These are phyloP conservation scores for Coelastrella sp. DNA, from an alignment of 139 green algal species.

Conservation along the genomic window DNA sequence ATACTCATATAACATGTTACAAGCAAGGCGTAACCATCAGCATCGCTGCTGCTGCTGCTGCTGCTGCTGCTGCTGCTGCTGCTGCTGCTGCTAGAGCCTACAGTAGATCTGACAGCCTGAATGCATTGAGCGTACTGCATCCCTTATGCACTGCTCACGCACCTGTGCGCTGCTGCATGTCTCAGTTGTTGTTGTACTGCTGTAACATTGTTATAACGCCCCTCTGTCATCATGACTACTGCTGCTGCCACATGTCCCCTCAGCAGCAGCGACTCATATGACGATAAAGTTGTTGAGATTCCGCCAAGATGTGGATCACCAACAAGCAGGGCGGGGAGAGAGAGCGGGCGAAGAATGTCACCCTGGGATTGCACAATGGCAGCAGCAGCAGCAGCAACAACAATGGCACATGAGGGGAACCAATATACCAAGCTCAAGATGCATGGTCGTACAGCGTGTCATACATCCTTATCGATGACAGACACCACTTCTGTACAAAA, in stretches of 20 bases:
- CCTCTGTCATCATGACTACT: conserved; percentile 66
- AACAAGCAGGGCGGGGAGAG: conserved; percentile 91
- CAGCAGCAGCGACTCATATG: conserved; percentile 82
- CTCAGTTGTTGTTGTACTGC: conserved; percentile 14
- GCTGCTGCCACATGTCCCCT: conserved; percentile 84
- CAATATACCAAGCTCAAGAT: too few species aligned
- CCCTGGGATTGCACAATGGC: too few species aligned
- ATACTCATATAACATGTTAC: too few species aligned
- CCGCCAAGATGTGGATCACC: conserved; percentile 91
- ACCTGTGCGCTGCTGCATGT: conserved; percentile 44
- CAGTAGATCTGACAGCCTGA: too few species aligned
- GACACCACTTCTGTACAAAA: too few species aligned
- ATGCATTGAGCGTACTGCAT: too few species aligned
- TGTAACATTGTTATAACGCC: conserved; percentile 13
- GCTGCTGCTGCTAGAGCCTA: too few species aligned
- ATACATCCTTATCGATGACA: too few species aligned
- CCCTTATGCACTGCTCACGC: not conserved
- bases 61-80: too few species aligned
- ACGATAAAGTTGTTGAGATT: conserved; percentile 90
- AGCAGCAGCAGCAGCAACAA: conserved; percentile 5
- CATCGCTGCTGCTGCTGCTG: too few species aligned
- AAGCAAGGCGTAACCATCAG: too few species aligned
- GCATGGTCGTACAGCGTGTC: too few species aligned
- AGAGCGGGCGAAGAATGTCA: conserved; percentile 82
- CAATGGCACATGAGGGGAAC: not conserved